Base-by-base conservation (phyloP, 1,284 basidiomycete genomes). In the Agroathelia rolfsii region DNA sequence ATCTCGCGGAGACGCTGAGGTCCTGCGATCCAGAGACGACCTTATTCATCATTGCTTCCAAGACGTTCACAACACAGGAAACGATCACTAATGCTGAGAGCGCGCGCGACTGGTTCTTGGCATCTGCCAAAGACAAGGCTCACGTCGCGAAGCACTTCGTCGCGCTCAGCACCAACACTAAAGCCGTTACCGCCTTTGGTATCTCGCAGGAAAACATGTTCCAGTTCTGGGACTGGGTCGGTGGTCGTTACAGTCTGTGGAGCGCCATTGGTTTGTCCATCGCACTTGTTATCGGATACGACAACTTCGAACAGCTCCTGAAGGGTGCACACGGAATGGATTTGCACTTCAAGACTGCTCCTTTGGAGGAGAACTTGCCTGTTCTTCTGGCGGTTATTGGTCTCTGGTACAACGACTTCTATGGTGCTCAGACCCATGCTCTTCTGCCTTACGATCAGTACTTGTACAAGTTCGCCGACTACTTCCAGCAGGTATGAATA, bases 171-270 rank as follows among this genome's bases (percentile, higher is more conserved):
- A 98, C 95, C 43, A 98, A 98, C 64, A 89, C 87, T 38, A 76
- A 83, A 54, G 90, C 85, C 5, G 95, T 96, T 36, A 89, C 89
- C 19, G 77, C 70, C n/a, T 98, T 98, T 50, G 95, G 94, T 35
- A 98, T 98, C 49, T 70, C 81, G 39, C 62, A 82, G 47, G 70
- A 76, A 47, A 97, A 97, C 68, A 98, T 98, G 93, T 98, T 98
- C 78, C 80, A 86, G 57, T 98, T 98, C 77, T 98, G 94, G 94
- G 95, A 98, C 62, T 98, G 95, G 95, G 94, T 98, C 44, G 94
- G 94, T 43, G 94, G 95, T 25, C 79, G 94, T 44, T 98, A 98
- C 74, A 92, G 86, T 47, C 72, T 98, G 48, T 98, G 95, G 94
- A 90, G 87, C 41, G 93, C 95, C 19, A 97, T 98, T 48, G 95